These are phyloP conservation scores for Selenicereus undatus DNA, from an alignment of 148 eudicot species.

Conservation along the genomic window DNA sequence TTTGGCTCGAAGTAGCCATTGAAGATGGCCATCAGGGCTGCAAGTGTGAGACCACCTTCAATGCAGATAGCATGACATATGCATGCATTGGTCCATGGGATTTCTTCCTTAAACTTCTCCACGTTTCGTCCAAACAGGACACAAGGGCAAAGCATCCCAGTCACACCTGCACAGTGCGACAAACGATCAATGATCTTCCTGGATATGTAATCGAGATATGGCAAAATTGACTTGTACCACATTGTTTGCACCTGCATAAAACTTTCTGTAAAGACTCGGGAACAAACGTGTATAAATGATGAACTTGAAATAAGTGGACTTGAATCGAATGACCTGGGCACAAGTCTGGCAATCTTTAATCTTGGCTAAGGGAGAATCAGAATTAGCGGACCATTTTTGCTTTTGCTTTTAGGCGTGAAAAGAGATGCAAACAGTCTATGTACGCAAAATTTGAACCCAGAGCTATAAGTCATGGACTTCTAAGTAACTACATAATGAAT, in stretches of 20 bases:
- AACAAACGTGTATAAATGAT: too few relatives aligned
- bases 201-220: not conserved
- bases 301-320: too few relatives aligned
- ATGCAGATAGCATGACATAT: constrained; percentile 59
- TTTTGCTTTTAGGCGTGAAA: not conserved
- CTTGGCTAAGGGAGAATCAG: not conserved
- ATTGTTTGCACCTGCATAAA: too few relatives aligned
- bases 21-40: constrained; percentile 39
- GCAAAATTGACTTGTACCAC: not conserved
- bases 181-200: constrained; percentile 6
- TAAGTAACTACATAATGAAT: too few relatives aligned
- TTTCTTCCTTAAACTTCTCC: constrained; percentile 46
- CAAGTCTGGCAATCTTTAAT: not conserved
- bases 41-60: constrained; percentile 70
- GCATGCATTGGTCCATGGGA: constrained; percentile 51
- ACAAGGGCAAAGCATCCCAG: constrained; percentile 78
- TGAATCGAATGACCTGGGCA: not conserved
- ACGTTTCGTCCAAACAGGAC: constrained; percentile 72
- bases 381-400: too few relatives aligned
- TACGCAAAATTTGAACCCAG: too few relatives aligned
- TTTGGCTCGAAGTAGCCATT: constrained; percentile 60
- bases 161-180: constrained; percentile 40
- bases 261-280: too few relatives aligned
- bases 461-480: too few relatives aligned
- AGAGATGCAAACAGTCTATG: not conserved